A percentile compares a stretch with the other conserved stretches of the same genome.
Evolutionary conservation across 768 basidiomycete genomes (phyloP).

Genomic region (Suillus luteus): DNA sequence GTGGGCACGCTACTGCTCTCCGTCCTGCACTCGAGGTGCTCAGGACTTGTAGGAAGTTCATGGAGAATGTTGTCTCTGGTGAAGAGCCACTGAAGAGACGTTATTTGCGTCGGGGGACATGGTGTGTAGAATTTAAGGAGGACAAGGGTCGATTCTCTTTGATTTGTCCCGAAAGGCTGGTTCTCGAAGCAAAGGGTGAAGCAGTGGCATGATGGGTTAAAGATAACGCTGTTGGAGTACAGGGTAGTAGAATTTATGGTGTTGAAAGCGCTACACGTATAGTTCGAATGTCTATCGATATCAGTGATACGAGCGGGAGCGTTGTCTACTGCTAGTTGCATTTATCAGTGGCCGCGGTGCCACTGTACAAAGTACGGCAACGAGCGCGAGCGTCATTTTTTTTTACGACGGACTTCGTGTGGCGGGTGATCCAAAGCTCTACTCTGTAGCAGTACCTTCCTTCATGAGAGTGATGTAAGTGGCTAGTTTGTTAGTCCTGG

Average conservation of each 20-base stretch:
- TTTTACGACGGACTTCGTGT: neutral
- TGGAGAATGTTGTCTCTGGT: conserved; percentile 48
- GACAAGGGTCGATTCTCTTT: conserved; percentile 44
- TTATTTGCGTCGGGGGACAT: conserved; percentile 37
- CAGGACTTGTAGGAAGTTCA: conserved; percentile 42
- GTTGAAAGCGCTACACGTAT: neutral
- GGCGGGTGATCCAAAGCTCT: neutral
- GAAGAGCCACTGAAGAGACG: conserved; percentile 38
- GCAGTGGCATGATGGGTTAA: neutral
- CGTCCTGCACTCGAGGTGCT: conserved; percentile 51
- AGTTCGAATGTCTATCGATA: neutral
- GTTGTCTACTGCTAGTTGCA: neutral
- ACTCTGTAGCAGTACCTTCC: neutral
- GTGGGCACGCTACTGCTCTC: conserved; percentile 49
- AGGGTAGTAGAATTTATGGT: neutral
- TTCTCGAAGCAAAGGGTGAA: conserved; percentile 37
- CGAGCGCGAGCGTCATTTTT: neutral
- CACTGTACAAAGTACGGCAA: neutral
- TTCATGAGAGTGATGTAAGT: neutral
- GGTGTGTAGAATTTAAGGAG: conserved; percentile 47
- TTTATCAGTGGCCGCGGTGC: neutral
- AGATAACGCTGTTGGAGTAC: neutral
- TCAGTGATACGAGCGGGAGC: neutral
- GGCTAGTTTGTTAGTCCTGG: neutral
- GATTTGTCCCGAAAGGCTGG: conserved; percentile 50